Base-by-base conservation (phyloP, 225 moss, liverwort and hornwort species). In the Climacium dendroides region DNA sequence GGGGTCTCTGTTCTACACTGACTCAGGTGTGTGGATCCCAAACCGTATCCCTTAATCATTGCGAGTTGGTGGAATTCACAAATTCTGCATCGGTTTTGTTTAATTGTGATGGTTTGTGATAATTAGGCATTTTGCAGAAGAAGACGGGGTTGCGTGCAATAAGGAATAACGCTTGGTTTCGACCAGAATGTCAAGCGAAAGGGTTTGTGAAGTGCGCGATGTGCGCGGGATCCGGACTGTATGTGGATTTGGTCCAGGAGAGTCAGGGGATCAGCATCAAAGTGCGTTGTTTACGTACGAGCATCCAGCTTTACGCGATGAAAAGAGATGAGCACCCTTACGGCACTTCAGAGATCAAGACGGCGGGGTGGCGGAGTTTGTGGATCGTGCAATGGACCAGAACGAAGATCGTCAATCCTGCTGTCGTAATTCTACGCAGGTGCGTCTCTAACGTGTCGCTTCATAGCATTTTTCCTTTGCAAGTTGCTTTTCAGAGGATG, bases 201-300 rank as follows among this genome's bases (percentile, higher is more conserved):
- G 95, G 96, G 65, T 95, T 93, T 22, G 94, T 99, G 70, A 89
- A 92, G 79, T 99, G 98, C 90, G 87, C 90, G 74, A 96, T 95
- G 28, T 97, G 96, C 89, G 88, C 91, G 53, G 96, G 97, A 55
- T 94, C 95, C n/a, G 97, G 98, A 80, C 76, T 96, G 62, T 97
- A 97, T 85, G 95, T 97, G 74, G 94, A 97, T 83, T 80, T 96
- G 10, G 75, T 99, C 7, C 72, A 96, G 89, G 96, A 97, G 88
- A 99, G 98, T 80, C 97, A 96, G 94, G 95, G 95, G 32, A 94
- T 96, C 79, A 94, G 97, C 53, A 96, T 95, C 62, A 95, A 95
- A 90, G 93, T 96, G 75, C 95, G 93, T 60, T 97, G 98, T 88
- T 82, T 94, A 61, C 94, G 97, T 96, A 87, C 47, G 92, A 69